These are phyloP conservation scores for Pleurotus salmoneostramineus DNA, from an alignment of 768 basidiomycete genomes.

Conservation along the genomic window DNA sequence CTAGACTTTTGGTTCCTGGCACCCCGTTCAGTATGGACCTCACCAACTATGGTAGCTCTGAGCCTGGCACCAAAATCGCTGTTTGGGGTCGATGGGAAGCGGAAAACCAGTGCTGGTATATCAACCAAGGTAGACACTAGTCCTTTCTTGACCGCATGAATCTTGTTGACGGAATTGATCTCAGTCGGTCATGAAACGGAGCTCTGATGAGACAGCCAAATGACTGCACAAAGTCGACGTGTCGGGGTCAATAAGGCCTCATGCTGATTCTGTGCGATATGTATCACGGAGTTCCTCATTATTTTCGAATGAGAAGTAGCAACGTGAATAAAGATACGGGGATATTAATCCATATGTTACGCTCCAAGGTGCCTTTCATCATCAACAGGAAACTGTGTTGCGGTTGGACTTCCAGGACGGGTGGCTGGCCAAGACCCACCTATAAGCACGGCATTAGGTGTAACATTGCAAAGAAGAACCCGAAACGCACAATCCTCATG, in stretches of 20 bases:
- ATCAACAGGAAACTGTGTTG: no score
- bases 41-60: constrained; percentile 32
- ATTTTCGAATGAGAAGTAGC: no score
- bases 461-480: no score
- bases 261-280: no score
- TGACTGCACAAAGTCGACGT: neutral
- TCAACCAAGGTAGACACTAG: neutral
- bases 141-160: neutral
- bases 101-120: constrained; percentile 30
- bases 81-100: constrained; percentile 35
- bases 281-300: no score
- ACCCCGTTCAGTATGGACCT: constrained; percentile 36
- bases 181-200: neutral
- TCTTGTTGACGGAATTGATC: neutral
- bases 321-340: no score
- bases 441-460: no score
- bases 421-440: no score
- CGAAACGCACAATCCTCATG: neutral
- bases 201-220: neutral
- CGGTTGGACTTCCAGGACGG: no score
- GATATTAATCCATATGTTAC: no score
- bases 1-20: constrained; percentile 33
- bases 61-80: constrained; percentile 34
- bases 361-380: no score
- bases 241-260: no score